A percentile compares a stretch with the other conserved stretches of the same genome.
Conservation (phyloP, 2,329 filamentous ascomycete genomes). For the Zymoseptoria ardabiliae region DNA sequence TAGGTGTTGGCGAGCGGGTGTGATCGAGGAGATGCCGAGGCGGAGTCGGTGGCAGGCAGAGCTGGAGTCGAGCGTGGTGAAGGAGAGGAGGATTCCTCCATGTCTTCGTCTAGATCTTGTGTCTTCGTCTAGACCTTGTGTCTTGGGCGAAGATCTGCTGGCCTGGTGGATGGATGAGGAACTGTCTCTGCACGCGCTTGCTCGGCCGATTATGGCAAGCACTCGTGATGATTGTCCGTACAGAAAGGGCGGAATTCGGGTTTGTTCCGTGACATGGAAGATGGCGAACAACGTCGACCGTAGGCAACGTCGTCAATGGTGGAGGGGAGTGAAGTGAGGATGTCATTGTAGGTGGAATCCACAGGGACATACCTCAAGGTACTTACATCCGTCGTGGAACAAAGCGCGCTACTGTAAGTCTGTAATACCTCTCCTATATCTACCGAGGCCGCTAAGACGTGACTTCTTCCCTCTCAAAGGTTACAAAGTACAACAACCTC, state of each 20-base stretch:
- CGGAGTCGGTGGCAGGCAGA: conserved; percentile 1
- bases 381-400: too few species aligned
- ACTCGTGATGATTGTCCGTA: not conserved
- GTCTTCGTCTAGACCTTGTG: not conserved
- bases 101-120: not conserved
- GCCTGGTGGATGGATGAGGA: not conserved
- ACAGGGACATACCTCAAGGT: too few species aligned
- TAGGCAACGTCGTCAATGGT: not conserved
- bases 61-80: conserved; percentile 14
- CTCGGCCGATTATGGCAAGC: not conserved
- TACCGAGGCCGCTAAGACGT: too few species aligned
- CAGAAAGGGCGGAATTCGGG: not conserved
- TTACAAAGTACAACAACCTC: too few species aligned
- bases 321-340: not conserved
- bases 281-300: not conserved
- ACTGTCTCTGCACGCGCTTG: not conserved
- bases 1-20: conserved; percentile 2
- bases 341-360: not conserved
- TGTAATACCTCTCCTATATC: too few species aligned
- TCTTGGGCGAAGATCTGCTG: not conserved
- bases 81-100: conserved; percentile 8
- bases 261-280: not conserved
- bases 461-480: too few species aligned
- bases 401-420: too few species aligned
- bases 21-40: conserved; percentile 12